These are phyloP conservation scores for Paramecium octaurelia DNA, from an alignment of 73 alveolate species.

Conservation along the genomic window DNA sequence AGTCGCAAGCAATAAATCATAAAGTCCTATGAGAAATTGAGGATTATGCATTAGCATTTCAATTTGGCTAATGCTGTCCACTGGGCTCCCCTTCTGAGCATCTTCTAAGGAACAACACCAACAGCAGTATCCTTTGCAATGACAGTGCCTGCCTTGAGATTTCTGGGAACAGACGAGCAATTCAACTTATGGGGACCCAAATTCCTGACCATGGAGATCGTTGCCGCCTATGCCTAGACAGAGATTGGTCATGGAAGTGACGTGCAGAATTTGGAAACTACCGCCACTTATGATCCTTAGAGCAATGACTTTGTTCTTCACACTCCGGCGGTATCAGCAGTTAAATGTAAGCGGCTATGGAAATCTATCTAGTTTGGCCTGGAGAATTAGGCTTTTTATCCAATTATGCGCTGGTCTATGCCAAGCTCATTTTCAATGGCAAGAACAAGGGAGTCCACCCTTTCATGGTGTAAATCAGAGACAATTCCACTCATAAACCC, in stretches of 20 bases:
- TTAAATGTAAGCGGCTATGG: constrained; percentile 60
- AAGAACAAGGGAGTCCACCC: constrained; percentile 82
- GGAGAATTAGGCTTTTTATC: constrained; percentile 82
- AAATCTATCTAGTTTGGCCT: constrained; percentile 71
- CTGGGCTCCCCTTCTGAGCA: not conserved
- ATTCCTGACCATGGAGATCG: constrained; percentile 47
- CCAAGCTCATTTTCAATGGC: constrained; percentile 77
- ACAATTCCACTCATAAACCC: constrained; percentile 67
- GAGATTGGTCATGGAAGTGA: constrained; percentile 91
- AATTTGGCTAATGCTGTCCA: not conserved
- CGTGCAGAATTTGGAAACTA: constrained; percentile 76
- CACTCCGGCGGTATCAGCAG: constrained; percentile 72
- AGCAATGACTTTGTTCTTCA: constrained; percentile 74
- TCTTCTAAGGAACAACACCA: not conserved
- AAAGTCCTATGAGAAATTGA: not conserved
- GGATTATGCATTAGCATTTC: not conserved
- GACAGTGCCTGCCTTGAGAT: constrained; percentile 58
- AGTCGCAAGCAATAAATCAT: not conserved
- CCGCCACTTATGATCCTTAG: constrained; percentile 73
- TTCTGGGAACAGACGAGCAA: constrained; percentile 51
- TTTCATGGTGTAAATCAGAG: constrained; percentile 85
- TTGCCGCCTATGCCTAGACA: constrained; percentile 80
- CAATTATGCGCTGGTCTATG: constrained; percentile 81
- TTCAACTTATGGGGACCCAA: constrained; percentile 49
- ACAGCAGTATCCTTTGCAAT: constrained; percentile 31